A percentile compares a stretch with the other conserved stretches of the same genome.
phyloP scores from a whole-genome alignment of 306 rosid genomes.

The Prunus dulcis region DNA sequence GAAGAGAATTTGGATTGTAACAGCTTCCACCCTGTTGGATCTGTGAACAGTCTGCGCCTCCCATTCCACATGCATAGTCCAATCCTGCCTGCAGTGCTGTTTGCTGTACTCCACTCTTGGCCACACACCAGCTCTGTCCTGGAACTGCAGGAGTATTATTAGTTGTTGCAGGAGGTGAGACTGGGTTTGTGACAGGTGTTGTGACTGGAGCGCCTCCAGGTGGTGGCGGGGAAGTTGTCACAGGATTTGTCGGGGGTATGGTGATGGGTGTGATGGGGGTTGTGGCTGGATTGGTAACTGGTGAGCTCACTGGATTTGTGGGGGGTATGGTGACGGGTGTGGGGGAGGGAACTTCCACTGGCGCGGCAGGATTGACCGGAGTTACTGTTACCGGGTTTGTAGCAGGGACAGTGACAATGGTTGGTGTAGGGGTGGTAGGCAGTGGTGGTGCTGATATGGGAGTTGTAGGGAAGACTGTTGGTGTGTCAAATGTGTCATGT shows the following conservation, averaged over 20 bases:
- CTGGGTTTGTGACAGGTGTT: constrained; percentile 43
- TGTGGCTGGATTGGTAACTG: constrained; percentile 48
- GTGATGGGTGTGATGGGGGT: constrained; percentile 23
- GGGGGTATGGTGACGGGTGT: constrained; percentile 57
- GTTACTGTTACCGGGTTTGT: constrained; percentile 54
- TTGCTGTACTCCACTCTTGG: constrained; percentile 58
- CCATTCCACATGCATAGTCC: constrained; percentile 85
- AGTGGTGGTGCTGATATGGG: constrained; percentile 38
- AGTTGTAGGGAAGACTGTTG: constrained; percentile 55
- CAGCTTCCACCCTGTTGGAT: constrained; percentile 80
- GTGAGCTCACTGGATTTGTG: constrained; percentile 45
- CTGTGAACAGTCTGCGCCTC: constrained; percentile 64
- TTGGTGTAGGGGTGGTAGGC: constrained; percentile 50
- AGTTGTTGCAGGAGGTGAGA: constrained; percentile 49
- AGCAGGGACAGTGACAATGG: constrained; percentile 71
- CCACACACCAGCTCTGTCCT: constrained; percentile 90
- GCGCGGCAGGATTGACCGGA: constrained; percentile 52
- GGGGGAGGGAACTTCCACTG: constrained; percentile 56
- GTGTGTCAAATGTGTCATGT: constrained; percentile 40
- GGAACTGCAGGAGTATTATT: constrained; percentile 40
- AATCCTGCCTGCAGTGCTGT: constrained; percentile 70
- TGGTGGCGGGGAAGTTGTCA: constrained; percentile 71
- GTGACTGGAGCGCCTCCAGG: constrained; percentile 42
- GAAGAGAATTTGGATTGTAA: constrained; percentile 62
- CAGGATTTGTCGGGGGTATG: constrained; percentile 44